Base-by-base conservation (phyloP, 2,329 filamentous ascomycete genomes). In the Thelonectria discophora region DNA sequence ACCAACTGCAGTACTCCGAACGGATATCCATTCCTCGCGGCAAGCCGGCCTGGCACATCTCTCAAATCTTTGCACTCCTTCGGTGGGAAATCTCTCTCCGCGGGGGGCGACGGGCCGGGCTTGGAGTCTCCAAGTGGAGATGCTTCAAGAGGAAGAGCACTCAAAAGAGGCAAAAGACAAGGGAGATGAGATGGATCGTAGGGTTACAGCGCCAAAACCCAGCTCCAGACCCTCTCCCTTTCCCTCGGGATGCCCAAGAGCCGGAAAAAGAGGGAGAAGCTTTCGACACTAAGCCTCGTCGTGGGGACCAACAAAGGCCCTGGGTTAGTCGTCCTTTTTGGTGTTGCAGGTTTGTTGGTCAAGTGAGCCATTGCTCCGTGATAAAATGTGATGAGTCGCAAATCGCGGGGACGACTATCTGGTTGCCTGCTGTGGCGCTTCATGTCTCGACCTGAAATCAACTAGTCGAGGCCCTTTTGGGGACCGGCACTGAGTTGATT, bases 11-110 rank as follows among this genome's bases (percentile, higher is more conserved):
- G 32, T 10, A 45, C 9, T 21, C 42, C 11, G 4, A 8, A 6
- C 11, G 10, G n/a, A 10, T 20, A 45, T 18, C 10, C n/a, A 45
- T 11, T 20, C 5, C 17, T 6, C 42, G 7, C 42, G 42, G 15
- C 39, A 20, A 45, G 10, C 32, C 63, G 50, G 57, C 49, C 40
- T 53, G 58, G 55, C 42, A 68, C 69, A 59, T 65, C 67, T 69
- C 30, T 32, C 30, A 6, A 32, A 32, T 32, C 30, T 64, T n/a
- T n/a, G n/a, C n/a, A n/a, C n/a, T n/a, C n/a, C n/a, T n/a, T n/a
- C n/a, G n/a, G 55, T 67, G 55, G 32, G 46, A 59, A 48, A 54
- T 8, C 6, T 50, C 51, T 55, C 51, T 60, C 39, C 37, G 39
- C 10, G 21, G 51, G 24, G 20, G 51, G n/a, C n/a, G n/a, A n/a